A percentile compares a stretch with the other conserved stretches of the same genome.
These are phyloP conservation scores for Penicillium lagena DNA, from an alignment of 495 filamentous ascomycete species.

Conservation along the genomic window DNA sequence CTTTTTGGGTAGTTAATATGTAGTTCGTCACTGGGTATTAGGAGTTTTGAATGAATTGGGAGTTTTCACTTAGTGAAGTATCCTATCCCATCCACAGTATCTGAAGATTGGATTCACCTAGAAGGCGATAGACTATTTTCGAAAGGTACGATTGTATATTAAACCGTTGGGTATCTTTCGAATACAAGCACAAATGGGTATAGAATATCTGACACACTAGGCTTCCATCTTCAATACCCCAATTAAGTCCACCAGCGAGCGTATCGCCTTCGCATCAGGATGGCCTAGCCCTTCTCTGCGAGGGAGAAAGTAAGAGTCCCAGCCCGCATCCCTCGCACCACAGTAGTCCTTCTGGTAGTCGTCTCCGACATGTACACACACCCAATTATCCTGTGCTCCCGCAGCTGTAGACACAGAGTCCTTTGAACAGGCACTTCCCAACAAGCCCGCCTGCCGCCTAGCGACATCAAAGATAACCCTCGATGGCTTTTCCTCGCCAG, in stretches of 20 bases:
- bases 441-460: slow-evolving; percentile 28
- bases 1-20: not conserved
- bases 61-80: no score
- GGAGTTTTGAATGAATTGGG: no score
- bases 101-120: no score
- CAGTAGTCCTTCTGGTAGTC: slow-evolving; percentile 55
- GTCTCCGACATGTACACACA: slow-evolving; percentile 63
- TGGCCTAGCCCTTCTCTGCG: slow-evolving; percentile 14
- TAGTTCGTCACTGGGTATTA: not conserved
- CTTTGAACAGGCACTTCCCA: not conserved
- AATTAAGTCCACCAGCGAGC: slow-evolving; percentile 23
- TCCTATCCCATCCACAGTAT: no score
- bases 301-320: slow-evolving; percentile 51
- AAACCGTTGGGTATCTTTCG: no score
- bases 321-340: slow-evolving; percentile 56
- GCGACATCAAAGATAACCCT: slow-evolving; percentile 58
- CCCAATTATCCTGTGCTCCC: slow-evolving; percentile 22
- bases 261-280: slow-evolving; percentile 10
- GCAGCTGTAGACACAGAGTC: not conserved
- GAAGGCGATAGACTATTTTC: no score
- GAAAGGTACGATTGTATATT: no score
- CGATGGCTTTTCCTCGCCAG: slow-evolving; percentile 63
- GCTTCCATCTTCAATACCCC: no score
- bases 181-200: no score
- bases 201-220: no score